Percentiles rank a stretch among this genome's conserved stretches.
Conservation (phyloP, 345 rosid genomes). For the Isatis tinctoria region DNA sequence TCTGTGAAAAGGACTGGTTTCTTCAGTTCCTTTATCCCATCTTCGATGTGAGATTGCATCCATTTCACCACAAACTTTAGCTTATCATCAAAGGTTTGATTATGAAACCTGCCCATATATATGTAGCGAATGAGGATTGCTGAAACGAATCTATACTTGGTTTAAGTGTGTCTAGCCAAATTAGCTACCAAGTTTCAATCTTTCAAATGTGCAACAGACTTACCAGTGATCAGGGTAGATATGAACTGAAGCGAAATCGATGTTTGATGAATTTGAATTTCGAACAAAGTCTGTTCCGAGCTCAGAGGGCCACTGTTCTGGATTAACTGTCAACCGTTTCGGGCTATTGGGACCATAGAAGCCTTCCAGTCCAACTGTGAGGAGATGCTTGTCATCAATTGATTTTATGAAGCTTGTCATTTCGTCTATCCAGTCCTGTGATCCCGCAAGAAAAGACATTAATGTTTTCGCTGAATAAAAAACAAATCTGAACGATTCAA, state of each 20-base stretch:
- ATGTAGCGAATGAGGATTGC: background rate
- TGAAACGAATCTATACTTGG: background rate
- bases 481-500: constrained; percentile 3
- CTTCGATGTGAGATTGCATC: constrained; percentile 77
- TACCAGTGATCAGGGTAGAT: constrained; percentile 85
- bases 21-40: constrained; percentile 54
- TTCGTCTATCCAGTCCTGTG: constrained; percentile 78
- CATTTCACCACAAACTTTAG: constrained; percentile 55
- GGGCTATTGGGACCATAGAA: constrained; percentile 74
- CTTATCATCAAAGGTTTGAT: constrained; percentile 53
- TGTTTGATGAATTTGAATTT: constrained; percentile 44
- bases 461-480: background rate
- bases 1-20: constrained; percentile 76
- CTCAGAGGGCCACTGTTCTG: constrained; percentile 62
- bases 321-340: constrained; percentile 62
- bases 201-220: constrained; percentile 2
- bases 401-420: constrained; percentile 72
- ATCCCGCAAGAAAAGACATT: background rate
- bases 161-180: background rate
- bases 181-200: background rate
- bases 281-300: constrained; percentile 77
- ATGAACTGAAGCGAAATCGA: constrained; percentile 82
- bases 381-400: constrained; percentile 69
- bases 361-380: constrained; percentile 84
- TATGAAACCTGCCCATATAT: constrained; percentile 43